Percentiles rank a stretch among this genome's conserved stretches.
Conservation (phyloP, 2,329 filamentous ascomycete species). For the Blastomyces parvus region DNA sequence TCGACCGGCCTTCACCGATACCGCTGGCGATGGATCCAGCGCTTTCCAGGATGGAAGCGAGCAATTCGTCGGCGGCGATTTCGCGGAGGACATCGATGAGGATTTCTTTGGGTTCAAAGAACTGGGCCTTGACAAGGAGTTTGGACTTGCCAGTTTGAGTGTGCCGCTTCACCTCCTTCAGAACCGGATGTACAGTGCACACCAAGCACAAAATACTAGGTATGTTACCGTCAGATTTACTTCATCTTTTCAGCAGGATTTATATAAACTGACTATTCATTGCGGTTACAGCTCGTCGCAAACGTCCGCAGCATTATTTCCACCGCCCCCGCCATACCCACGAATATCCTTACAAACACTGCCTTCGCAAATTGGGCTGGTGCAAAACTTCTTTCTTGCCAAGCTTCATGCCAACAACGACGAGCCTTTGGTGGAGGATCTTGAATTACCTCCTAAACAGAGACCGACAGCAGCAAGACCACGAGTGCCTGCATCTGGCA, state of each 20-base stretch:
- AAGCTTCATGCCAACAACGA: conserved; percentile 79
- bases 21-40: conserved; percentile 70
- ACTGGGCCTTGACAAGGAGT: conserved; percentile 81
- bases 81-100: conserved; percentile 93
- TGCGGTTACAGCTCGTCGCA: conserved; percentile 23
- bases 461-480: conserved; percentile 42
- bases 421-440: conserved; percentile 80
- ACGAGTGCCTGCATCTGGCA: conserved; percentile 38
- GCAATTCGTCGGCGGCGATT: conserved; percentile 92
- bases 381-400: conserved; percentile 82
- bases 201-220: conserved; percentile 63
- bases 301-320: conserved; percentile 52
- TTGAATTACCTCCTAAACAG: conserved; percentile 89
- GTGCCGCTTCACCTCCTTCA: conserved; percentile 92
- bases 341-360: conserved; percentile 72
- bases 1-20: conserved; percentile 75
- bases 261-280: conserved; percentile 13
- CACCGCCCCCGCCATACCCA: conserved; percentile 59
- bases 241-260: conserved; percentile 10
- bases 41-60: conserved; percentile 96
- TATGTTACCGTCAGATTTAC: conserved; percentile 26
- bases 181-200: conserved; percentile 75
- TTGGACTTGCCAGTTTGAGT: conserved; percentile 76
- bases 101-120: conserved; percentile 99
- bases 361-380: conserved; percentile 70